These are phyloP conservation scores for Populus hybrid DNA, from an alignment of 441 rosid species.

Conservation along the genomic window DNA sequence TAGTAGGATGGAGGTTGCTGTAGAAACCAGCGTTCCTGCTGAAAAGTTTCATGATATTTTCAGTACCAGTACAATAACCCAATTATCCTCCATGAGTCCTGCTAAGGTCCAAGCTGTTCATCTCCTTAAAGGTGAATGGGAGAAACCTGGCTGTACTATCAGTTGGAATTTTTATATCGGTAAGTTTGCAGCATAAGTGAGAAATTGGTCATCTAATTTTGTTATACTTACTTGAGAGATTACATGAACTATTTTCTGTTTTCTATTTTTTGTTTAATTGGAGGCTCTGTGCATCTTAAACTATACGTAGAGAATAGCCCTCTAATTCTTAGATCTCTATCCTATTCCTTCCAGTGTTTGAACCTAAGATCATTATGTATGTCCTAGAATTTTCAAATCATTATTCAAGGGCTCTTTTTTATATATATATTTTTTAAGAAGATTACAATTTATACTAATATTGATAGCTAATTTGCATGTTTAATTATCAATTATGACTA, in stretches of 20 bases:
- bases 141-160: constrained; percentile 26
- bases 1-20: constrained; percentile 27
- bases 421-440: too few species aligned
- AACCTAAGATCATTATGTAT: too few species aligned
- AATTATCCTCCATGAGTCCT: constrained; percentile 24
- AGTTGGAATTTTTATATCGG: constrained; percentile 37
- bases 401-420: too few species aligned
- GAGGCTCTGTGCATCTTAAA: too few species aligned
- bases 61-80: constrained; percentile 32
- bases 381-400: too few species aligned
- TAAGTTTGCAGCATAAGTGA: constrained; percentile 2
- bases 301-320: too few species aligned
- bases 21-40: constrained; percentile 32
- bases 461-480: not conserved
- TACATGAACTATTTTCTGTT: too few species aligned
- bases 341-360: too few species aligned
- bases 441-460: not conserved
- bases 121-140: constrained; percentile 41
- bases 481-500: not conserved
- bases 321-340: too few species aligned
- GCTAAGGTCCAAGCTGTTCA: constrained; percentile 19
- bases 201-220: too few species aligned
- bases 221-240: too few species aligned
- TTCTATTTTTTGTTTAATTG: too few species aligned
- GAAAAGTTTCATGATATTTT: constrained; percentile 22